A percentile compares a stretch with the other conserved stretches of the same genome.
phyloP scores from a whole-genome alignment of 2,329 filamentous ascomycete species.

The Aspergillus fischeri region DNA sequence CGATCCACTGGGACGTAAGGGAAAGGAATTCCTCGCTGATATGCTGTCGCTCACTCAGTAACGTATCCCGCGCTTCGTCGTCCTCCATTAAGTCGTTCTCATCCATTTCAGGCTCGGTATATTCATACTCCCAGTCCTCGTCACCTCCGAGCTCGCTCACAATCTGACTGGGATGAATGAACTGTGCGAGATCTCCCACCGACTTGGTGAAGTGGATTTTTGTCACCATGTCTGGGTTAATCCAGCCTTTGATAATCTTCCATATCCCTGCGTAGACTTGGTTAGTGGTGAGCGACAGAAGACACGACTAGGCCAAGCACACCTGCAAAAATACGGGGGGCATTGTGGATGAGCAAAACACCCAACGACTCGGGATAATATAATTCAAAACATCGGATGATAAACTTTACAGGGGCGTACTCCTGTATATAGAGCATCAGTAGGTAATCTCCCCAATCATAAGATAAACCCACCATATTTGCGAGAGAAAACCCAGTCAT shows the following conservation, averaged over 20 bases:
- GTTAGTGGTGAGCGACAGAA: background rate
- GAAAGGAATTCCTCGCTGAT: constrained; percentile 69
- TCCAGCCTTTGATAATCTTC: constrained; percentile 89
- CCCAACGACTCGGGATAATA: constrained; percentile 94
- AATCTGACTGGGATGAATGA: constrained; percentile 64
- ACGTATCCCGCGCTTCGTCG: constrained; percentile 55
- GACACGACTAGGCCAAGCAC: constrained; percentile 19
- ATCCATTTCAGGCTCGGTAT: constrained; percentile 67
- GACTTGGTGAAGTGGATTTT: constrained; percentile 90
- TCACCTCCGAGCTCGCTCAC: constrained; percentile 75
- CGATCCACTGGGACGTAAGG: constrained; percentile 70
- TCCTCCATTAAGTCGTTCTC: constrained; percentile 72
- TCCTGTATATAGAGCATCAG: constrained; percentile 49
- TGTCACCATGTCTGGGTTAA: constrained; percentile 86
- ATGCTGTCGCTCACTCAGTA: constrained; percentile 59
- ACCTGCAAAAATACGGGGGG: constrained; percentile 88
- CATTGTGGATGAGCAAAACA: constrained; percentile 86
- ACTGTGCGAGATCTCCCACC: constrained; percentile 68
- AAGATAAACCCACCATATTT: constrained; percentile 65
- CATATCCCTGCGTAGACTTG: constrained; percentile 62
- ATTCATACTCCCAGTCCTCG: constrained; percentile 77
- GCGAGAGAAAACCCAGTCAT: constrained; percentile 87
- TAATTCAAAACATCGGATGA: constrained; percentile 96
- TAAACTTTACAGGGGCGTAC: constrained; percentile 90
- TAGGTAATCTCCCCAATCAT: too few relatives aligned